phyloP scores from a whole-genome alignment of 2,329 filamentous ascomycete genomes.

The Plenodomus lindquistii region DNA sequence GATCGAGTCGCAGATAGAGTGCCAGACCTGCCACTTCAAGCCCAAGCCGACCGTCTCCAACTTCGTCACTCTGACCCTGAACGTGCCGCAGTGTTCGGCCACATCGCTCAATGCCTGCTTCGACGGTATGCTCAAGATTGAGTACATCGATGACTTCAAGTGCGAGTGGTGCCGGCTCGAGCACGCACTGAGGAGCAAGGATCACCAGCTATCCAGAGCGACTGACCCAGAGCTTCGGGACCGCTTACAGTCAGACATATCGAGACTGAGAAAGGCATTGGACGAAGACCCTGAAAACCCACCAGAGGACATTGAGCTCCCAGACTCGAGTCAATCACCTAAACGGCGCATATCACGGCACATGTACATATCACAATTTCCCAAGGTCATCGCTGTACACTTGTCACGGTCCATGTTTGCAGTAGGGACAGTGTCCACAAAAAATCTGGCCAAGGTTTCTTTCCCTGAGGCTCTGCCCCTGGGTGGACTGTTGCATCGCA shows the following conservation, averaged over 20 bases:
- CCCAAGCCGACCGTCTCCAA: conserved; percentile 80
- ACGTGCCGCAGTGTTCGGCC: conserved; percentile 78
- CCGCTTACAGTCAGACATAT: conserved; percentile 62
- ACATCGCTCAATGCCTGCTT: conserved; percentile 87
- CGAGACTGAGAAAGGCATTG: conserved; percentile 70
- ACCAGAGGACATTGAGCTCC: conserved; percentile 72
- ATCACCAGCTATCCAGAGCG: conserved; percentile 59
- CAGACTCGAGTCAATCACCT: conserved; percentile 73
- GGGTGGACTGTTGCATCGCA: conserved; percentile 76
- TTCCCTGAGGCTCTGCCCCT: conserved; percentile 88
- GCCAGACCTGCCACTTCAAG: conserved; percentile 84
- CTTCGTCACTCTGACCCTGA: conserved; percentile 90
- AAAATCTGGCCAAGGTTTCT: conserved; percentile 91
- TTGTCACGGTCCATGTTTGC: conserved; percentile 93
- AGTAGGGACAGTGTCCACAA: conserved; percentile 73
- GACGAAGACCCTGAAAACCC: conserved; percentile 79
- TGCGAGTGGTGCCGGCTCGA: conserved; percentile 91
- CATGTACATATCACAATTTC: conserved; percentile 83
- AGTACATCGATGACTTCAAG: conserved; percentile 95
- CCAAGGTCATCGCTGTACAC: conserved; percentile 88
- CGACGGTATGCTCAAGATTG: conserved; percentile 90
- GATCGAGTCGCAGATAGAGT: conserved; percentile 94
- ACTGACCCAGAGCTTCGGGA: conserved; percentile 44
- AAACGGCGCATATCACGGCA: conserved; percentile 84
- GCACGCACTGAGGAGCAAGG: conserved; percentile 70